These are phyloP conservation scores for Monosporozyma servazzii DNA, from an alignment of 805 yeast species.

Conservation along the genomic window DNA sequence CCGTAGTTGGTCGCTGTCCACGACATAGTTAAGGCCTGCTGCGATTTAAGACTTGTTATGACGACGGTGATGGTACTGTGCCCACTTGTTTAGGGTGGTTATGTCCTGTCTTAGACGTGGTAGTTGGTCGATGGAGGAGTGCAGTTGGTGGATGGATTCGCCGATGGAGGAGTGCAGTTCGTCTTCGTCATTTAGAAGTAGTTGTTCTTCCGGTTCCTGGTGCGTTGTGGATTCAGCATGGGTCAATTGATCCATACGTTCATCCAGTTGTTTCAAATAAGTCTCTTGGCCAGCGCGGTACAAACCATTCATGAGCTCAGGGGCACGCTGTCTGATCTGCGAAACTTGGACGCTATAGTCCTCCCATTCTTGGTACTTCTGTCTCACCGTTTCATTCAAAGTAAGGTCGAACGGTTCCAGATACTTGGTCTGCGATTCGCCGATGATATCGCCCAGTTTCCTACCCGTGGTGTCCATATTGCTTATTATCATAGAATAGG, in stretches of 20 bases:
- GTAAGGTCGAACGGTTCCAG: constrained; percentile 66
- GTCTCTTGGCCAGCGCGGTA: constrained; percentile 25
- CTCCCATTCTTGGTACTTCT: constrained; percentile 51
- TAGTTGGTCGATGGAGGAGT: constrained; percentile 10
- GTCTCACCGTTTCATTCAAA: constrained; percentile 50
- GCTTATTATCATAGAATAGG: constrained; percentile 48
- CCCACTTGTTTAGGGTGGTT: background rate
- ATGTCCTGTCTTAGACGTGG: constrained; percentile 10
- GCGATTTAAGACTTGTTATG: too few relatives aligned
- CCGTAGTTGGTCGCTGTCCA: too few relatives aligned
- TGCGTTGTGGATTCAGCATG: background rate
- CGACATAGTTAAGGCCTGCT: too few relatives aligned
- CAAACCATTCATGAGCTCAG: constrained; percentile 34
- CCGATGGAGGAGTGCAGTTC: background rate
- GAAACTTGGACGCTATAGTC: constrained; percentile 50
- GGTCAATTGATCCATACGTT: constrained; percentile 6
- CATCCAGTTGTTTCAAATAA: constrained; percentile 22
- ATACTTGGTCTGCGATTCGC: constrained; percentile 20
- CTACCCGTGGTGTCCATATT: constrained; percentile 36
- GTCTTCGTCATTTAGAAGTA: too few relatives aligned
- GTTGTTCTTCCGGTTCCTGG: too few relatives aligned
- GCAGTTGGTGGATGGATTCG: constrained; percentile 9
- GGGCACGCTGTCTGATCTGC: constrained; percentile 44
- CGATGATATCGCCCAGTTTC: constrained; percentile 14
- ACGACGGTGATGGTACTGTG: background rate